A percentile compares a stretch with the other conserved stretches of the same genome.
Conservation (phyloP, 148 eudicot genomes). For the Nepenthes mirabilis region DNA sequence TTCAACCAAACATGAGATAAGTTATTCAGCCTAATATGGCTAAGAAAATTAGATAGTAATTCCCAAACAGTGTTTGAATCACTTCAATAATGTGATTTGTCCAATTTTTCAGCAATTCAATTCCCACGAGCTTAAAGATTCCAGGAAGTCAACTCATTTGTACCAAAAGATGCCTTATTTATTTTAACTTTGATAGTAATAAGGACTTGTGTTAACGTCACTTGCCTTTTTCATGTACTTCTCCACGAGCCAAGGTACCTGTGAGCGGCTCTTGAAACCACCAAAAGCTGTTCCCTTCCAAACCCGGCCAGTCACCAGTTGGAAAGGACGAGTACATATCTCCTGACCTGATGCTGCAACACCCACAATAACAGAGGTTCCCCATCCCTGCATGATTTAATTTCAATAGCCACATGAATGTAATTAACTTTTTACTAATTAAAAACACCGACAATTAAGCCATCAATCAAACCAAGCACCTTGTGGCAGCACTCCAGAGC, state of each 20-base stretch:
- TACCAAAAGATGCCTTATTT: not conserved
- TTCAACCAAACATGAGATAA: not conserved
- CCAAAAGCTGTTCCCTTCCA: conserved; percentile 99
- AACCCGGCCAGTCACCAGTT: conserved; percentile 93
- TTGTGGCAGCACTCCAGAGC: conserved; percentile 99
- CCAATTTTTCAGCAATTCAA: not conserved
- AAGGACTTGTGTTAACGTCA: not conserved
- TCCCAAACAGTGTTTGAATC: no score
- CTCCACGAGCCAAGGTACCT: conserved; percentile 97
- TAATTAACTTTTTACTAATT: no score
- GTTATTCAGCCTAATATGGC: not conserved
- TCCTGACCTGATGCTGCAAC: conserved; percentile 98
- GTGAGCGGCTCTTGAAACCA: conserved; percentile 98
- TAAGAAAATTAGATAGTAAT: not conserved
- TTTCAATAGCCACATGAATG: not conserved
- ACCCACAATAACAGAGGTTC: conserved; percentile 95
- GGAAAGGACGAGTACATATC: conserved; percentile 95
- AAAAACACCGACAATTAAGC: no score
- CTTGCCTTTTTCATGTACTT: conserved; percentile 91
- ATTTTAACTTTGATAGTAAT: no score
- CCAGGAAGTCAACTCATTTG: not conserved
- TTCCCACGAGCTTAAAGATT: not conserved
- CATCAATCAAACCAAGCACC: conserved; percentile 16
- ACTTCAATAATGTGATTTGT: no score
- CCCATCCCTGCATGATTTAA: conserved; percentile 68